A percentile compares a stretch with the other conserved stretches of the same genome.
Conservation (phyloP, 768 basidiomycete genomes). For the Mycena floridula region DNA sequence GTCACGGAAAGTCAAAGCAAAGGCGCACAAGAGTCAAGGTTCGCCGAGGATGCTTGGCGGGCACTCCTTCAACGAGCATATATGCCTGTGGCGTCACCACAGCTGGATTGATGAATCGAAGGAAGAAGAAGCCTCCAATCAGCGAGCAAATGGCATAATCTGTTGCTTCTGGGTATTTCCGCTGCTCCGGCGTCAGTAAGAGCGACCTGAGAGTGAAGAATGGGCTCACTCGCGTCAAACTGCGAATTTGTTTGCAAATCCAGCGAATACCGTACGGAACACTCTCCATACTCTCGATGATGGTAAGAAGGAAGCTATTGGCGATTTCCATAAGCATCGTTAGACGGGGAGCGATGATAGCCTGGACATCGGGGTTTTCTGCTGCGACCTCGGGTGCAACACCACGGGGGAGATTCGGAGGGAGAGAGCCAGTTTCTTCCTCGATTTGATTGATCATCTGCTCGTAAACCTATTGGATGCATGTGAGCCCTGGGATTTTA, state of each 20-base stretch:
- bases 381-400: conserved; percentile 94
- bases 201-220: conserved; percentile 35
- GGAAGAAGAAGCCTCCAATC: conserved; percentile 99
- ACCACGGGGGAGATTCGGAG: conserved; percentile 85
- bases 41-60: conserved; percentile 94
- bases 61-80: conserved; percentile 97
- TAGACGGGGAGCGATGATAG: conserved; percentile 93
- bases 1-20: conserved; percentile 6
- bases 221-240: conserved; percentile 78
- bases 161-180: conserved; percentile 98
- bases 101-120: conserved; percentile 98
- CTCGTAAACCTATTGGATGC: conserved; percentile 79
- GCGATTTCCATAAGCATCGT: conserved; percentile 99
- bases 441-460: conserved; percentile 99
- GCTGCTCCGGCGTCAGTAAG: conserved; percentile 37
- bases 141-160: conserved; percentile 98
- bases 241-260: conserved; percentile 99
- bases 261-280: conserved; percentile 99
- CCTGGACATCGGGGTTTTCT: conserved; percentile 92
- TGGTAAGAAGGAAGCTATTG: conserved; percentile 93
- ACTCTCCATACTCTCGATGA: conserved; percentile 97
- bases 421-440: conserved; percentile 90
- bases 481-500: conserved; percentile 1
- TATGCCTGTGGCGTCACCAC: conserved; percentile 99
- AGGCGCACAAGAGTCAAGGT: conserved; percentile 81